Evolutionary conservation across 495 filamentous ascomycete genomes (phyloP).

Genomic region (Trichoderma erinaceum): DNA sequence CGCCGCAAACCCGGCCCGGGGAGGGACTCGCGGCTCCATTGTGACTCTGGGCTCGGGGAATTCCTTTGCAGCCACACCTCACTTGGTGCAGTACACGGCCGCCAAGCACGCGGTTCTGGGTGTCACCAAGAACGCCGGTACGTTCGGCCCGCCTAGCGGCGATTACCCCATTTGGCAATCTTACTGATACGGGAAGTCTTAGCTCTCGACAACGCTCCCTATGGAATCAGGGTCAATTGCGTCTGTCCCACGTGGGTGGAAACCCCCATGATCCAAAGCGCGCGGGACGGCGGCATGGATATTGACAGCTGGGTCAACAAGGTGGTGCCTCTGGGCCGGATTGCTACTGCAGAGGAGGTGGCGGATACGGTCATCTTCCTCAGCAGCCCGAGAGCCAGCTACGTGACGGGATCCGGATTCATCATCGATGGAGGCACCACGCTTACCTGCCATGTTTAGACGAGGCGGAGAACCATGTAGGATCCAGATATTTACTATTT

Average conservation of each 20-base stretch:
- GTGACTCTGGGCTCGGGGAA: conserved; percentile 1
- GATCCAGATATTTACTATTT: background rate
- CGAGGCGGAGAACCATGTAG: background rate
- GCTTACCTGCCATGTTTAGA: conserved; percentile 1
- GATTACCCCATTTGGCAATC: background rate
- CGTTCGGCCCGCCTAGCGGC: conserved; percentile 1
- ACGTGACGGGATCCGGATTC: conserved; percentile 28
- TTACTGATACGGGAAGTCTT: conserved; percentile 4
- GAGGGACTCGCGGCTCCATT: conserved; percentile 1
- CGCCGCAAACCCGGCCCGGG: background rate
- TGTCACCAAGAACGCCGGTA: conserved; percentile 42
- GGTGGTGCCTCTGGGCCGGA: conserved; percentile 28
- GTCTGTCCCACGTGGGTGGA: conserved; percentile 40
- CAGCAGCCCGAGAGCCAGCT: conserved; percentile 36
- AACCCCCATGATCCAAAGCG: conserved; percentile 34
- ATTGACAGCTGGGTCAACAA: conserved; percentile 18
- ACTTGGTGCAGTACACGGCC: conserved; percentile 19
- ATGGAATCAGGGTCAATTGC: conserved; percentile 39
- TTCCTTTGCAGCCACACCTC: background rate
- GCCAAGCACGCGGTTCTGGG: conserved; percentile 47
- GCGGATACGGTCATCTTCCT: conserved; percentile 40
- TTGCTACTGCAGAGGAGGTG: conserved; percentile 37
- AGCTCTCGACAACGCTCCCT: conserved; percentile 30
- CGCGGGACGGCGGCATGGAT: conserved; percentile 1
- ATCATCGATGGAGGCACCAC: conserved; percentile 27